These are phyloP conservation scores for Fragilariopsis cylindrus DNA, from an alignment of 108 stramenopile species.

Conservation along the genomic window DNA sequence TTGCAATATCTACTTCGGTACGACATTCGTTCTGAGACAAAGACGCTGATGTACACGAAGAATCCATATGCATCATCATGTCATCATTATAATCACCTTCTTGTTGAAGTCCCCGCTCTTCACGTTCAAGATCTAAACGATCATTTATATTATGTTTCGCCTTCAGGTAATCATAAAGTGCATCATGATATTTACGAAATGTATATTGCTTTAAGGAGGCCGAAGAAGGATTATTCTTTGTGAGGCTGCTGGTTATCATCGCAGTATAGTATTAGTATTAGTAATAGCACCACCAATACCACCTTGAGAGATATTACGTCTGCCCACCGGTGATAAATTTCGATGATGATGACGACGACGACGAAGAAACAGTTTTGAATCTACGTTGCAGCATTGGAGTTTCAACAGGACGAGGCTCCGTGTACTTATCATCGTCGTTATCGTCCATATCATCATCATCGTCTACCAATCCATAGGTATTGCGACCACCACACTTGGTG, in stretches of 20 bases:
- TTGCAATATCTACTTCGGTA: conserved; percentile 54
- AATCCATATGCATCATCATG: conserved; percentile 7
- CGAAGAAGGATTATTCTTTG: not conserved
- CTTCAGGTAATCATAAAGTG: conserved; percentile 43
- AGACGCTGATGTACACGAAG: conserved; percentile 4
- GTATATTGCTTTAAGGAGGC: conserved; percentile 8
- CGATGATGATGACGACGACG: not conserved
- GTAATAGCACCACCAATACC: not conserved
- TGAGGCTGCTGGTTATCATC: not conserved
- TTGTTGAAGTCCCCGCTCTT: conserved; percentile 20
- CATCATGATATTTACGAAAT: conserved; percentile 66
- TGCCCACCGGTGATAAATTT: not conserved
- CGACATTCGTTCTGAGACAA: conserved; percentile 37
- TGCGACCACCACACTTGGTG: not conserved
- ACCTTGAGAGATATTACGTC: no score
- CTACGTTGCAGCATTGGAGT: conserved; percentile 9
- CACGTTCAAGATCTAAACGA: conserved; percentile 38
- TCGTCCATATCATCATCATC: conserved; percentile 20
- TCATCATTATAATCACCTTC: conserved; percentile 19
- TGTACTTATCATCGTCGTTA: not conserved
- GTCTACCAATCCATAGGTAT: conserved; percentile 1
- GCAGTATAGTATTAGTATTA: not conserved
- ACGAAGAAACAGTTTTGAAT: not conserved
- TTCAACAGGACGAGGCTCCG: conserved; percentile 3
- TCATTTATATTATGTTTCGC: conserved; percentile 37